Conservation (phyloP, 2,329 filamentous ascomycete species). For the Blastomyces percursus region DNA sequence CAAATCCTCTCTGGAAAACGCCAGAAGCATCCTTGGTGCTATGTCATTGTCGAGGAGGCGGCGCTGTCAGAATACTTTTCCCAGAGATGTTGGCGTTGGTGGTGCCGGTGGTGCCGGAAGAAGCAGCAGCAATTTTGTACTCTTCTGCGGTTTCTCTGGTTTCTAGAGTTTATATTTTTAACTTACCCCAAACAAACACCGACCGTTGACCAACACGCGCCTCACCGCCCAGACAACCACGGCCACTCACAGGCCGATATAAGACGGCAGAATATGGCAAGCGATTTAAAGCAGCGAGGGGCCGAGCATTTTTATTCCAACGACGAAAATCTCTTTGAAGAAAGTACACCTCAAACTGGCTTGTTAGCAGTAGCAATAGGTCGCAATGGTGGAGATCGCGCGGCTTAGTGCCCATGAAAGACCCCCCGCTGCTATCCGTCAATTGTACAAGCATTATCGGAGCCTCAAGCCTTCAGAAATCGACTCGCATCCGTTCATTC, state of each 20-base stretch:
- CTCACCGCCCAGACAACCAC: background rate
- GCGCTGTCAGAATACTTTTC: background rate
- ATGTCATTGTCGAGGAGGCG: constrained; percentile 4
- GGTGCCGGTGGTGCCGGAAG: background rate
- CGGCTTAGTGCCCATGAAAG: constrained; percentile 63
- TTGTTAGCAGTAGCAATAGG: background rate
- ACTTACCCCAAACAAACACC: constrained; percentile 13
- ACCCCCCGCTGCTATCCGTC: constrained; percentile 58
- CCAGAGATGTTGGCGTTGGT: background rate
- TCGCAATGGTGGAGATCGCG: constrained; percentile 26
- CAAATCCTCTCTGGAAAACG: background rate
- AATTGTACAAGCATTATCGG: constrained; percentile 64
- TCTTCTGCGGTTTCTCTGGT: constrained; percentile 1
- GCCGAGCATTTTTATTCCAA: background rate
- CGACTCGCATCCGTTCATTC: constrained; percentile 45
- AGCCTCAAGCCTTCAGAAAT: constrained; percentile 47
- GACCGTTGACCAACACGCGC: constrained; percentile 2
- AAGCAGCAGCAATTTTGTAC: background rate
- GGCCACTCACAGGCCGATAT: constrained; percentile 1
- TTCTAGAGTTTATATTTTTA: constrained; percentile 5
- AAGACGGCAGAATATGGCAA: background rate
- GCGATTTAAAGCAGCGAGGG: background rate
- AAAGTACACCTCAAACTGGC: background rate
- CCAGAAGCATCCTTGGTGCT: background rate
- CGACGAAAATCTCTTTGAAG: background rate